phyloP scores from a whole-genome alignment of 139 green algal genomes.

The Chlorella sp. region DNA sequence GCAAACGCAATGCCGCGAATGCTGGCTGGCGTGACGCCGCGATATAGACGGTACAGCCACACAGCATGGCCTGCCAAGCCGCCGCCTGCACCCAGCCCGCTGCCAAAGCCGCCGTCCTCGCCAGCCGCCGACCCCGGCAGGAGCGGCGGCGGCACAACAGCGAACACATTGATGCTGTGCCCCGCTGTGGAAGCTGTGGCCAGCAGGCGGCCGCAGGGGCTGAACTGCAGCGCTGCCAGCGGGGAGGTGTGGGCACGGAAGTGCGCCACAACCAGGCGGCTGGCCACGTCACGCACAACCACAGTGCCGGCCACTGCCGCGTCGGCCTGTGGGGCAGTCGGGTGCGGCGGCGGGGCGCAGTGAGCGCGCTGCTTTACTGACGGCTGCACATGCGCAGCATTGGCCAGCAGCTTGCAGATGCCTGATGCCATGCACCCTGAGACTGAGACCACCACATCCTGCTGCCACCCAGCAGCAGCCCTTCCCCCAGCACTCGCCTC shows the following conservation, averaged over 20 bases:
- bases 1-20: slow-evolving; percentile 68
- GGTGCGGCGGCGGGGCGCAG: not conserved
- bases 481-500: not conserved
- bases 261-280: slow-evolving; percentile 55
- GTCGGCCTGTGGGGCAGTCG: not conserved
- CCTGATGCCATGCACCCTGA: too few relatives aligned
- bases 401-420: too few relatives aligned
- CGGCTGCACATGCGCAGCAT: too few relatives aligned
- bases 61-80: not conserved
- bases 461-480: not conserved
- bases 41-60: slow-evolving; percentile 60
- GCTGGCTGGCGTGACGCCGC: slow-evolving; percentile 74
- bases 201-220: slow-evolving; percentile 65
- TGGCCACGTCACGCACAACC: slow-evolving; percentile 65
- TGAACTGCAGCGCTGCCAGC: slow-evolving; percentile 59
- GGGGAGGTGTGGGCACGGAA: slow-evolving; percentile 66
- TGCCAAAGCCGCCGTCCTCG: not conserved
- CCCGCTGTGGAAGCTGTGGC: slow-evolving; percentile 65
- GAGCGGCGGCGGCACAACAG: not conserved
- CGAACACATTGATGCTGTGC: slow-evolving; percentile 69
- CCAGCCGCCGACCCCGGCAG: not conserved
- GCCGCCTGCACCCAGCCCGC: not conserved
- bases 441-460: not conserved
- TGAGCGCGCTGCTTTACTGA: too few relatives aligned
- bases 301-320: slow-evolving; percentile 53